Conservation (phyloP, 2,329 filamentous ascomycete genomes). For the Colletotrichum magnum region DNA sequence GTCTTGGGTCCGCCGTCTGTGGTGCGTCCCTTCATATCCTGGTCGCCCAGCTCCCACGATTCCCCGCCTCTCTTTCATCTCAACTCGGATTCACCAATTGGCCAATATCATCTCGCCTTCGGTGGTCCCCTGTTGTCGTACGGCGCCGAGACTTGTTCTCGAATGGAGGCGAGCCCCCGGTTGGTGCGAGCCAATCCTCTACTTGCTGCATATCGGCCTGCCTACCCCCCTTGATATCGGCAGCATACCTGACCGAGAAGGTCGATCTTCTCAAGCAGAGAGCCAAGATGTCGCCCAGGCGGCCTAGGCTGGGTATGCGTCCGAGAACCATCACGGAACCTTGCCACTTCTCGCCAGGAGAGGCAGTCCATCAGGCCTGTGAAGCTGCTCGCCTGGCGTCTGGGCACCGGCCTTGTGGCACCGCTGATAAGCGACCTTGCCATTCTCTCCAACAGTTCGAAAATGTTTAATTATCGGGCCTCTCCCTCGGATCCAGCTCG, state of each 20-base stretch:
- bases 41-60: background rate
- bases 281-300: slow-evolving; percentile 36
- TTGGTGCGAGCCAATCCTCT: slow-evolving; percentile 27
- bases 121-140: slow-evolving; percentile 7
- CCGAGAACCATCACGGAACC: slow-evolving; percentile 28
- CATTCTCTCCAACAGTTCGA: background rate
- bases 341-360: slow-evolving; percentile 26
- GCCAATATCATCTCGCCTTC: background rate
- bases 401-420: slow-evolving; percentile 24
- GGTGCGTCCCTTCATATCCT: background rate
- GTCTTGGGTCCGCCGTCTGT: background rate
- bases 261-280: slow-evolving; percentile 29
- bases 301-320: slow-evolving; percentile 27
- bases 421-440: slow-evolving; percentile 37
- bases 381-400: slow-evolving; percentile 19
- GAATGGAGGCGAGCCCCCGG: slow-evolving; percentile 9
- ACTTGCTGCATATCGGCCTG: slow-evolving; percentile 28
- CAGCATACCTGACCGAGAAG: slow-evolving; percentile 40
- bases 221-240: slow-evolving; percentile 29
- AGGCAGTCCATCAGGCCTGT: slow-evolving; percentile 15
- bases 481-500: background rate
- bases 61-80: slow-evolving; percentile 8
- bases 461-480: slow-evolving; percentile 27
- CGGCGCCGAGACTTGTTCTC: slow-evolving; percentile 25
- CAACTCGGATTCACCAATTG: background rate